Percentiles rank a stretch among this genome's conserved stretches.
phyloP scores from a whole-genome alignment of 305 asterid species.

The Solanum hybrid region DNA sequence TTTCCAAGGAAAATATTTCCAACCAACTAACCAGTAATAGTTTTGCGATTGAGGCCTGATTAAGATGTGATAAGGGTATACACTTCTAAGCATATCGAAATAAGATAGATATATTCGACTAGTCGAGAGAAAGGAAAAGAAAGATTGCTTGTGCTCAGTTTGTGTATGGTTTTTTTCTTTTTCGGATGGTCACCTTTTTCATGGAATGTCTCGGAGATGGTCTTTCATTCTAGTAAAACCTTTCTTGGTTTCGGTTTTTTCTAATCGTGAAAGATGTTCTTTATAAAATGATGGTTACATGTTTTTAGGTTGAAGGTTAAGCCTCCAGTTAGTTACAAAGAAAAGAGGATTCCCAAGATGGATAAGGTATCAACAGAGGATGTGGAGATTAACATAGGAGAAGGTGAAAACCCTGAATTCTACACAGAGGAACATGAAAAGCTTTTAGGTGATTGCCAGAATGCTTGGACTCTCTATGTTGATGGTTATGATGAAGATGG shows the following conservation, averaged over 20 bases:
- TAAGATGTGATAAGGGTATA: too few relatives aligned
- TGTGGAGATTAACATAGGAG: conserved; percentile 27
- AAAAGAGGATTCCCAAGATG: conserved; percentile 14
- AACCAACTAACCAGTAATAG: too few relatives aligned
- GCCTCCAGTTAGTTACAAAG: conserved; percentile 36
- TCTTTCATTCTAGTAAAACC: background rate
- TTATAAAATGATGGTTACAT: background rate
- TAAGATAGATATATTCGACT: too few relatives aligned
- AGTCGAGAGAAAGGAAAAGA: too few relatives aligned
- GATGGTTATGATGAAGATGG: conserved; percentile 65
- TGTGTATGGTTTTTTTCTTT: background rate
- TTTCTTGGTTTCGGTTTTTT: background rate
- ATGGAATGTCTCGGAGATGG: background rate
- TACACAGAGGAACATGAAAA: conserved; percentile 55
- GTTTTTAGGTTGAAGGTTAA: conserved; percentile 35
- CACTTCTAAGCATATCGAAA: too few relatives aligned
- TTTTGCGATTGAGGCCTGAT: too few relatives aligned
- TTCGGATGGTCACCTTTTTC: background rate
- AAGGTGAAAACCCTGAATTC: conserved; percentile 48
- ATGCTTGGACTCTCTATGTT: conserved; percentile 34
- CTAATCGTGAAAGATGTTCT: background rate
- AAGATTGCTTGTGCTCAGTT: background rate
- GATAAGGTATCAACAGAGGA: conserved; percentile 9
- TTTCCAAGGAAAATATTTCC: too few relatives aligned
- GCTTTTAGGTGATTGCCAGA: conserved; percentile 45